These are phyloP conservation scores for Dittrichia graveolens DNA, from an alignment of 129 eudicot species.

Conservation along the genomic window DNA sequence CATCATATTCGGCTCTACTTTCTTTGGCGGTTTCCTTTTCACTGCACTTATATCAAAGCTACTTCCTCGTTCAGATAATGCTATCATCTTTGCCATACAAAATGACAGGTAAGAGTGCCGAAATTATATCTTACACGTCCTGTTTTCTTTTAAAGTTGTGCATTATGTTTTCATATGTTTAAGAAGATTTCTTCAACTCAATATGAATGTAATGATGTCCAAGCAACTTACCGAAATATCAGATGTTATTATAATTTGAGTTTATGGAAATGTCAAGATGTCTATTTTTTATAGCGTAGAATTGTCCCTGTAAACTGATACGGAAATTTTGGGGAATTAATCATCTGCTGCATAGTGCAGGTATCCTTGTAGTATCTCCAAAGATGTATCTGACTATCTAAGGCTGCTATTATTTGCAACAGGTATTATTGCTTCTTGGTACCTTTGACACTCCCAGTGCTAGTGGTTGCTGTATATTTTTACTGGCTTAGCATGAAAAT, in stretches of 20 bases:
- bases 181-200: not conserved
- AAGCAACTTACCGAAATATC: too few species aligned
- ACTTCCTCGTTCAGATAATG: slow-evolving; percentile 56
- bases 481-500: slow-evolving; percentile 94
- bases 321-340: too few species aligned
- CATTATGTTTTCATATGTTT: not conserved
- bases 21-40: slow-evolving; percentile 52
- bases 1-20: slow-evolving; percentile 45
- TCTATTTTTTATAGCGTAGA: not conserved
- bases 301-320: too few species aligned
- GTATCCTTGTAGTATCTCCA: not conserved
- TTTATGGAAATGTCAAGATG: not conserved
- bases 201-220: too few species aligned
- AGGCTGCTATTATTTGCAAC: slow-evolving; percentile 24
- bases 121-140: not conserved
- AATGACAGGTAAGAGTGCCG: slow-evolving; percentile 49
- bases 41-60: slow-evolving; percentile 73
- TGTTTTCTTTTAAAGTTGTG: not conserved
- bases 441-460: slow-evolving; percentile 71
- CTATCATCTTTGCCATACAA: slow-evolving; percentile 56
- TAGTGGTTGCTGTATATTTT: slow-evolving; percentile 71
- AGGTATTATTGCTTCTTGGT: slow-evolving; percentile 91
- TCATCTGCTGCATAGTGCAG: too few species aligned
- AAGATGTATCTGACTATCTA: slow-evolving; percentile 1
- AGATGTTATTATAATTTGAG: too few species aligned